These are phyloP conservation scores for Lasiosphaeria miniovina DNA, from an alignment of 495 filamentous ascomycete genomes.

Conservation along the genomic window DNA sequence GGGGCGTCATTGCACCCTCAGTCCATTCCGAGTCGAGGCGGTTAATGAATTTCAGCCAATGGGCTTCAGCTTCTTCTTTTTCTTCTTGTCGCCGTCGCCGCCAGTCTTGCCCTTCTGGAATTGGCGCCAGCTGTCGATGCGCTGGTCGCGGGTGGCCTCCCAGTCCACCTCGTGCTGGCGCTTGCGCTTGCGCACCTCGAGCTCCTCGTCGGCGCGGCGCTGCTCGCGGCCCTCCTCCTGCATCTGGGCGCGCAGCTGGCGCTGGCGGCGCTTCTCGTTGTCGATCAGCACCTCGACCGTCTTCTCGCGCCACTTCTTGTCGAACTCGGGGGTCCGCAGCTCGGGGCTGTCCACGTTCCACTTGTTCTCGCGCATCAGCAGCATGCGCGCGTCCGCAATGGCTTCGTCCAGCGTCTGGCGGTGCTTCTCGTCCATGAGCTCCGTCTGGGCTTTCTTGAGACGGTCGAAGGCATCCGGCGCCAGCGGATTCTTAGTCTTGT, in stretches of 20 bases:
- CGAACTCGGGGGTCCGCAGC: constrained; percentile 77
- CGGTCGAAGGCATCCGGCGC: constrained; percentile 97
- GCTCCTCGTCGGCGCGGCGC: constrained; percentile 81
- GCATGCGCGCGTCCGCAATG: constrained; percentile 91
- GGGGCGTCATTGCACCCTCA: no score
- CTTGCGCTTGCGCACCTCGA: constrained; percentile 84
- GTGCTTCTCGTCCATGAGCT: constrained; percentile 90
- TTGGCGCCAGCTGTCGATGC: constrained; percentile 92
- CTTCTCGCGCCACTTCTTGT: constrained; percentile 83
- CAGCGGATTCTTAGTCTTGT: constrained; percentile 88
- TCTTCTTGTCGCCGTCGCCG: constrained; percentile 76
- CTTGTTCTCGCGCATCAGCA: constrained; percentile 90
- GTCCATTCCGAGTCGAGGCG: no score
- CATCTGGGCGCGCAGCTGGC: constrained; percentile 90
- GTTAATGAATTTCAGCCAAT: constrained; percentile 36
- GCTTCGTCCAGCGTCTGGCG: constrained; percentile 85
- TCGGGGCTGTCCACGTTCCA: constrained; percentile 86
- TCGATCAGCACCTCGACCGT: constrained; percentile 90
- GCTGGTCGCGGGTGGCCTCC: constrained; percentile 86
- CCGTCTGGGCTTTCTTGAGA: constrained; percentile 88
- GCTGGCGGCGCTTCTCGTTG: constrained; percentile 77
- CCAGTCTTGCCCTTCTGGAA: constrained; percentile 70
- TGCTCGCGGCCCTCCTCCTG: constrained; percentile 94
- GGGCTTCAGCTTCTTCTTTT: constrained; percentile 79
- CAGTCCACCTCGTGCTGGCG: constrained; percentile 88